A percentile compares a stretch with the other conserved stretches of the same genome.
phyloP scores from a whole-genome alignment of 1,284 basidiomycete genomes.

The Hemileccinum hortonii region DNA sequence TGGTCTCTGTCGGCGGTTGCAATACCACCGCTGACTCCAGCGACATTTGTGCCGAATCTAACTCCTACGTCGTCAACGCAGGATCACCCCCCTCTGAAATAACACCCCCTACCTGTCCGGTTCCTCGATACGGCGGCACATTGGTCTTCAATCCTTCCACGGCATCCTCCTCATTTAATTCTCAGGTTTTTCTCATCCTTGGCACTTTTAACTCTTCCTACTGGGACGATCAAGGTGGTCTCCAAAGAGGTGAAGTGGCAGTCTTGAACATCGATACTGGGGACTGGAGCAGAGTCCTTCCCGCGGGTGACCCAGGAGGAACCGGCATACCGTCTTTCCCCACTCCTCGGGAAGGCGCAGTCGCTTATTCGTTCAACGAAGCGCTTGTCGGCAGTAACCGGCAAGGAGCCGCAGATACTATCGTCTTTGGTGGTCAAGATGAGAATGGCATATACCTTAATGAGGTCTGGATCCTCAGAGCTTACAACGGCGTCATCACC shows the following conservation, averaged over 20 bases:
- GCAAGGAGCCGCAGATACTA: conserved; percentile 60
- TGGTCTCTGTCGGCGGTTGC: conserved; percentile 66
- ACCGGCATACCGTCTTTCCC: conserved; percentile 47
- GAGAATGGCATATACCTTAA: conserved; percentile 61
- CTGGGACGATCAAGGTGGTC: conserved; percentile 65
- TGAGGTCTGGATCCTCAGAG: conserved; percentile 74
- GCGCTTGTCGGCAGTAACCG: conserved; percentile 58
- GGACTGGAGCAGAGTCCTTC: conserved; percentile 70
- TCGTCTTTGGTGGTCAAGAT: conserved; percentile 76
- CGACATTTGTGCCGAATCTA: conserved; percentile 53
- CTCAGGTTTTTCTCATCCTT: conserved; percentile 67
- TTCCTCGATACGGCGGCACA: conserved; percentile 61
- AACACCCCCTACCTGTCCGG: conserved; percentile 55
- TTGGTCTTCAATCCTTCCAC: conserved; percentile 61
- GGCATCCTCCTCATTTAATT: conserved; percentile 53
- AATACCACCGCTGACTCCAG: conserved; percentile 40
- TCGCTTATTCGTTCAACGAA: conserved; percentile 52
- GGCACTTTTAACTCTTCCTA: conserved; percentile 60
- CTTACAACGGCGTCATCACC: conserved; percentile 59
- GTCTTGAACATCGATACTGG: conserved; percentile 62
- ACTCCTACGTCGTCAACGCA: conserved; percentile 55
- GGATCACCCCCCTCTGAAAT: conserved; percentile 35
- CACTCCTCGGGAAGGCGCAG: conserved; percentile 65
- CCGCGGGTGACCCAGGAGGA: conserved; percentile 67
- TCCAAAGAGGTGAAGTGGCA: conserved; percentile 67